Conservation (phyloP, 106 monocot genomes). For the Xerophyta viscosa region DNA sequence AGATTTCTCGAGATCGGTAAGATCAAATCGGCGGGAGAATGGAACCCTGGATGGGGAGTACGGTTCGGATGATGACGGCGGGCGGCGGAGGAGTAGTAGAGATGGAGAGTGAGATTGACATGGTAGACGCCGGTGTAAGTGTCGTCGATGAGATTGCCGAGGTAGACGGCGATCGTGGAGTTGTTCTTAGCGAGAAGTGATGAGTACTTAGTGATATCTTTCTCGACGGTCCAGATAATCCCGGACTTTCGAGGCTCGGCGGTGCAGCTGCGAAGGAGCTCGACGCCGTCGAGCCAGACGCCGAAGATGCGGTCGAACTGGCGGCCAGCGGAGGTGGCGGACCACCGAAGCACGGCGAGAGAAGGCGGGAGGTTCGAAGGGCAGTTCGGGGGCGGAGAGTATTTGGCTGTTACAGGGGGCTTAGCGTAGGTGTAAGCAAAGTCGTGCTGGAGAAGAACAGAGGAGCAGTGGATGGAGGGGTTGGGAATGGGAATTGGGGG, state of each 20-base stretch:
- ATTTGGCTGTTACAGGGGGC: constrained; percentile 39
- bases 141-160: constrained; percentile 52
- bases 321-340: constrained; percentile 57
- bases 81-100: constrained; percentile 21
- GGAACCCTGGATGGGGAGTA: constrained; percentile 11
- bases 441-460: constrained; percentile 42
- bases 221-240: constrained; percentile 54
- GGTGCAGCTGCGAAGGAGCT: constrained; percentile 94
- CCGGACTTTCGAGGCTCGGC: constrained; percentile 74
- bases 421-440: constrained; percentile 46
- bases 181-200: constrained; percentile 31
- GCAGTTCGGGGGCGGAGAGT: constrained; percentile 35
- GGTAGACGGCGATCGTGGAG: constrained; percentile 50
- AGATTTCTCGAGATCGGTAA: constrained; percentile 63
- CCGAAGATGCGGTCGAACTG: constrained; percentile 98
- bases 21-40: constrained; percentile 58
- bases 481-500: constrained; percentile 29
- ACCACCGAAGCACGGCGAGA: constrained; percentile 63
- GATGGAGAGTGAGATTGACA: constrained; percentile 53
- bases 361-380: constrained; percentile 21
- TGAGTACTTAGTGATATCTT: constrained; percentile 49
- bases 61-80: no score
- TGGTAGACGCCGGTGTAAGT: constrained; percentile 68
- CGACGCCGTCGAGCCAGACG: constrained; percentile 72
- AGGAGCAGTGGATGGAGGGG: constrained; percentile 35